Evolutionary conservation across 1,284 basidiomycete genomes (phyloP).

Genomic region (Puccinia polysora): DNA sequence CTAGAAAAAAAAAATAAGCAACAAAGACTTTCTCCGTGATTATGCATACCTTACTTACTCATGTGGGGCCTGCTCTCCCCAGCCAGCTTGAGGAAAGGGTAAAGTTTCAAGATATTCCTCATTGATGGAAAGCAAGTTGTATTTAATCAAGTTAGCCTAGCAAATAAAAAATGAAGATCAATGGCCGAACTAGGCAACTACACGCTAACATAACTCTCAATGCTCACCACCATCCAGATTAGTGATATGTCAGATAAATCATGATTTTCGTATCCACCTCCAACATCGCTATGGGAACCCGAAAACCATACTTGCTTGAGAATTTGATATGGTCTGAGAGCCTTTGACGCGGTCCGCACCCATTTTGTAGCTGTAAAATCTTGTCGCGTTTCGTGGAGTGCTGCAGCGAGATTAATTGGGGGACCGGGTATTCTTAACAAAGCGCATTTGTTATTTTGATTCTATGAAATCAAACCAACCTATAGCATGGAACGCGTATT

Average conservation of each 20-base stretch:
- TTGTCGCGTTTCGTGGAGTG: conserved; percentile 49
- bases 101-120: conserved; percentile 20
- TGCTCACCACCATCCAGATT: conserved; percentile 50
- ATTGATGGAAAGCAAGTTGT: conserved; percentile 37
- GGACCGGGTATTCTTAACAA: too few relatives aligned
- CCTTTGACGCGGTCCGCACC: conserved; percentile 45
- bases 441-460: background rate
- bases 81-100: conserved; percentile 11
- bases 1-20: conserved; percentile 3
- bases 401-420: background rate
- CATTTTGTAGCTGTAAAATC: conserved; percentile 50
- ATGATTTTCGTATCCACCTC: conserved; percentile 50
- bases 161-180: background rate
- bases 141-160: conserved; percentile 35
- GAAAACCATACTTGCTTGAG: conserved; percentile 52
- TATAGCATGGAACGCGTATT: conserved; percentile 51
- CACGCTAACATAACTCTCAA: background rate
- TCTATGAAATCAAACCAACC: conserved; percentile 8
- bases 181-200: background rate
- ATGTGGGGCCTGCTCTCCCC: conserved; percentile 25
- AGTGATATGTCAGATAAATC: conserved; percentile 50
- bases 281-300: conserved; percentile 50
- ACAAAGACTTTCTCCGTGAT: background rate
- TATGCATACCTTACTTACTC: conserved; percentile 20
- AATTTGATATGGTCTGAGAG: conserved; percentile 44